Conservation (phyloP, 345 rosid species). For the Eucalyptus cloeziana region DNA sequence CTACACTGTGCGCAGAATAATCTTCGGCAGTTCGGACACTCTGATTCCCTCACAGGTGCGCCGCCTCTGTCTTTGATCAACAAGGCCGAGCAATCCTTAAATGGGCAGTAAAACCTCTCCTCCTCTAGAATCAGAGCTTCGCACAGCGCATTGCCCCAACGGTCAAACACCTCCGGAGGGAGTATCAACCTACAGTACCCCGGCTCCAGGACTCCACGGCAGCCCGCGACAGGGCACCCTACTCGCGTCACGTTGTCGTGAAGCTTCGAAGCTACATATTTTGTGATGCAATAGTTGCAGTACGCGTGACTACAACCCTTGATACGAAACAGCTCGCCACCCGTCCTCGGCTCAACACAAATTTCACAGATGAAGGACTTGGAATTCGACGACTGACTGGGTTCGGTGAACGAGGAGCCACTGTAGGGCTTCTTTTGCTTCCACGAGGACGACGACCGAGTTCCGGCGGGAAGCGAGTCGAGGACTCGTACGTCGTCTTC, state of each 20-base stretch:
- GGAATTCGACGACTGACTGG: neutral
- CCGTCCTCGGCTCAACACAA: constrained; percentile 22
- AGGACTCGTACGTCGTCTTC: neutral
- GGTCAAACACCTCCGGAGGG: constrained; percentile 22
- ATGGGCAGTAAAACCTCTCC: constrained; percentile 34
- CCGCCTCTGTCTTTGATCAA: constrained; percentile 13
- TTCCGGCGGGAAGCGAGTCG: neutral
- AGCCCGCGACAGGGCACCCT: constrained; percentile 13
- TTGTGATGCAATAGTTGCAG: constrained; percentile 28
- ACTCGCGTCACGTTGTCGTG: constrained; percentile 9
- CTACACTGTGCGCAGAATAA: constrained; percentile 28
- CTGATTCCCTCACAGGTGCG: neutral
- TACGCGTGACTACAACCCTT: constrained; percentile 33
- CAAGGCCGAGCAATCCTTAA: constrained; percentile 24
- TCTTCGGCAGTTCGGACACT: constrained; percentile 26
- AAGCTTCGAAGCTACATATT: constrained; percentile 34
- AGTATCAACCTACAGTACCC: constrained; percentile 18
- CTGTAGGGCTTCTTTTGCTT: neutral
- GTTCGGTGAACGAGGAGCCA: neutral
- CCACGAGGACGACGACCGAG: neutral
- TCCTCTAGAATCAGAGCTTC: constrained; percentile 19
- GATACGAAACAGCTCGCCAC: constrained; percentile 7
- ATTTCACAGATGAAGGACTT: constrained; percentile 26
- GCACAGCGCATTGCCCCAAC: constrained; percentile 40
- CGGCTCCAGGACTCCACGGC: constrained; percentile 16